Evolutionary conservation across 257 asterid genomes (phyloP).

Genomic region (Solanum dulcamara): DNA sequence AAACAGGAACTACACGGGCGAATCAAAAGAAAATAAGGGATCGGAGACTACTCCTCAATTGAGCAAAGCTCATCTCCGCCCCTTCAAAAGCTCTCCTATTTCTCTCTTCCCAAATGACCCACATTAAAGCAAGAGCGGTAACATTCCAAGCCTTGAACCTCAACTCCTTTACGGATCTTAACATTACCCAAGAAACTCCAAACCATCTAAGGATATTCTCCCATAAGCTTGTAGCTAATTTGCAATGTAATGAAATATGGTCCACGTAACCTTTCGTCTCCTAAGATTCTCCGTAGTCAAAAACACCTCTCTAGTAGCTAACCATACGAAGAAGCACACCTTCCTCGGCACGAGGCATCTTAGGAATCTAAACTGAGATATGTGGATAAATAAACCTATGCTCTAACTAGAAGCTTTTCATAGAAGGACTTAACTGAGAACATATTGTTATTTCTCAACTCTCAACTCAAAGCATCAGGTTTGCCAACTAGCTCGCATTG

Average conservation of each 20-base stretch:
- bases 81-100: neutral
- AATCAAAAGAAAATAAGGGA: neutral
- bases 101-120: neutral
- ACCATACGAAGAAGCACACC: neutral
- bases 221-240: neutral
- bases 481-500: neutral
- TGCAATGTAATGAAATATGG: neutral
- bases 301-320: neutral
- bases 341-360: neutral
- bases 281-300: neutral
- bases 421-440: neutral
- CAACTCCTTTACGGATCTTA: neutral
- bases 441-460: neutral
- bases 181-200: neutral
- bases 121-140: neutral
- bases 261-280: neutral
- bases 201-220: neutral
- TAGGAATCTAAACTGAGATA: neutral
- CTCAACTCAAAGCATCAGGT: neutral
- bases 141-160: neutral
- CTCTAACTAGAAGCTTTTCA: neutral
- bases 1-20: neutral
- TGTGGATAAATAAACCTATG: neutral
- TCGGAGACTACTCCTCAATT: neutral
- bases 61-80: neutral